Evolutionary conservation across 2,329 filamentous ascomycete genomes (phyloP).

Genomic region (Chrysosporium queenslandicum): DNA sequence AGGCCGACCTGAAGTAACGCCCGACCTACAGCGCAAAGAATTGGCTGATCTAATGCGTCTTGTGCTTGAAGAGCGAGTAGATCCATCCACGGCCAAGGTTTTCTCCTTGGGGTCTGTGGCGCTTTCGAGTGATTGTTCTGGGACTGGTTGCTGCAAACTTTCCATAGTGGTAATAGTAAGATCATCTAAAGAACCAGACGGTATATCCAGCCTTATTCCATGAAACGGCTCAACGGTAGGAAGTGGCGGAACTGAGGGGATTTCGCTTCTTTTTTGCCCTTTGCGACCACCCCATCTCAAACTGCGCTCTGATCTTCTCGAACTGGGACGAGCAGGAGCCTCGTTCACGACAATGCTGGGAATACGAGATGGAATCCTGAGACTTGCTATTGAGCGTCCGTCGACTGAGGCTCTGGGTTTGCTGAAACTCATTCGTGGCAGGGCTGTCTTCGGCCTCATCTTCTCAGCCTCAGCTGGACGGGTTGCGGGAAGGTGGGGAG

Average conservation of each 20-base stretch:
- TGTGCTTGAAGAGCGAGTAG: constrained; percentile 19
- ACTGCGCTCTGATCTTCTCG: constrained; percentile 37
- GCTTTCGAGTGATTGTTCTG: not conserved
- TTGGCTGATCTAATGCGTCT: constrained; percentile 27
- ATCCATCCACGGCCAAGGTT: constrained; percentile 13
- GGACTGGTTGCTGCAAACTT: not conserved
- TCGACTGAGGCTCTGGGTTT: constrained; percentile 14
- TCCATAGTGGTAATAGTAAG: constrained; percentile 42
- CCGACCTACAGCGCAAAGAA: constrained; percentile 30
- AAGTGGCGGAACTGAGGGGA: constrained; percentile 23
- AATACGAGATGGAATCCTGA: constrained; percentile 29
- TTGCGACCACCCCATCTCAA: constrained; percentile 27
- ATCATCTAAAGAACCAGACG: constrained; percentile 45
- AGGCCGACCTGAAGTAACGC: constrained; percentile 37
- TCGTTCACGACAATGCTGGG: constrained; percentile 36
- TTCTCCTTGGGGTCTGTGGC: not conserved
- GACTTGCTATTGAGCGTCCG: constrained; percentile 21
- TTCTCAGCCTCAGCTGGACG: not conserved
- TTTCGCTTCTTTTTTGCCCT: constrained; percentile 18
- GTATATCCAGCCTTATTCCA: constrained; percentile 47
- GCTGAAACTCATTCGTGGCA: constrained; percentile 9
- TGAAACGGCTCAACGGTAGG: constrained; percentile 30
- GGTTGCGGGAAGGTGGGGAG: not conserved
- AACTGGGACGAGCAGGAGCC: constrained; percentile 28
- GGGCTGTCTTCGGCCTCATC: constrained; percentile 1